These are phyloP conservation scores for Eleusine indica DNA, from an alignment of 176 grass and related monocot genomes.

Conservation along the genomic window DNA sequence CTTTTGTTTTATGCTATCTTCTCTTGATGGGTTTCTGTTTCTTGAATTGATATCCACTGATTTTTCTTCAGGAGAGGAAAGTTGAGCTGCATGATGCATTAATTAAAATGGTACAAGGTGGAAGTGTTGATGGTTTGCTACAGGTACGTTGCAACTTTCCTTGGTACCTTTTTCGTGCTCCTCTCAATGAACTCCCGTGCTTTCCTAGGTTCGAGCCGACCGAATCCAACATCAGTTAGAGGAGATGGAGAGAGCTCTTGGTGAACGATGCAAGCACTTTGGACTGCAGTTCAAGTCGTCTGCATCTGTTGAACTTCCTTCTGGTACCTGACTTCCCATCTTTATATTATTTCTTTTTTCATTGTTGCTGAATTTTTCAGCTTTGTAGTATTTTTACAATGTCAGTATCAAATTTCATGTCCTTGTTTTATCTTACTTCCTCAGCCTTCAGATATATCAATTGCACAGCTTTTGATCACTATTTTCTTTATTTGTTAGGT, in stretches of 20 bases:
- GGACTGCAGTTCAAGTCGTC: too few relatives aligned
- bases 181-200: too few relatives aligned
- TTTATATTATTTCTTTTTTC: constrained; percentile 16
- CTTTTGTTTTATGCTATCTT: constrained; percentile 16
- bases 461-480: constrained; percentile 9
- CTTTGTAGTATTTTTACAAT: not conserved
- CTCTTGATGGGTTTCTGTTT: constrained; percentile 9
- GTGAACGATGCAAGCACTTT: too few relatives aligned
- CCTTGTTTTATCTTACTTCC: constrained; percentile 6
- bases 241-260: too few relatives aligned
- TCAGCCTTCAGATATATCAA: not conserved
- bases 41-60: constrained; percentile 32
- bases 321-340: too few relatives aligned
- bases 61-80: constrained; percentile 83
- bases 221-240: too few relatives aligned
- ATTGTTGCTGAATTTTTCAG: not conserved
- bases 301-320: too few relatives aligned
- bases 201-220: too few relatives aligned
- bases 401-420: not conserved
- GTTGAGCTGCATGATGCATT: constrained; percentile 87
- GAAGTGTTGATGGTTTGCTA: constrained; percentile 97
- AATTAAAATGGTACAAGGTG: constrained; percentile 98
- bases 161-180: too few relatives aligned
- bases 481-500: constrained; percentile 55
- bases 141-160: constrained; percentile 67